Evolutionary conservation across 2,329 filamentous ascomycete genomes (phyloP), one percentile per base, ranked within the genome.

Genomic region (Berkeleyomyces rouxiae): DNA sequence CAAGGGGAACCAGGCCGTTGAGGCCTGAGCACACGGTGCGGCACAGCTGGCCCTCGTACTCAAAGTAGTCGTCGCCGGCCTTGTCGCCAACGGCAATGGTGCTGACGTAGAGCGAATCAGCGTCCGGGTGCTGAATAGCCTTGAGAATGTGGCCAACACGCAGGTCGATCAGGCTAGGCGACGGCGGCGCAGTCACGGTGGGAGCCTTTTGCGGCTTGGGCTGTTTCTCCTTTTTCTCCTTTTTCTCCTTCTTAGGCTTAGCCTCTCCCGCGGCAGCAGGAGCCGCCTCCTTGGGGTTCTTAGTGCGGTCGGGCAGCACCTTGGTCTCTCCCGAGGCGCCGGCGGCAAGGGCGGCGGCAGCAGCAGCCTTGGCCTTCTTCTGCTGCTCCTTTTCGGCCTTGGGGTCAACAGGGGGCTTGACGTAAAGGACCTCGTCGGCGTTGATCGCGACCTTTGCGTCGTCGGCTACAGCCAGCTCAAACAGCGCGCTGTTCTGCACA

Each of bases 91-190:
- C 90, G 67, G 90, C 90, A 70, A 99, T 95, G 61, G 91, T 97
- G 66, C 88, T 95, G 65, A 99, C 93, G 75, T 85, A 99, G 61
- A 99, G 82, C 10, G 88, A 95, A 77, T 99, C 93, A 67, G 93
- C 93, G 70, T 99, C 95, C 61, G 93, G 93, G 78, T 99, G 93
- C 74, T 90, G 87, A 75, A 93, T 82, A 60, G 91, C 91, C 76
- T 96, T 95, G 71, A 99, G 85, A 69, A 99, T 96, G 78, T 97
- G 93, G 65, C 93, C 93, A 65, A 99, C 92, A 67, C 93, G 86
- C 60, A 99, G 85, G 73, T 99, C 93, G 72, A 99, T 96, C 65
- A 96, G 82, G 64, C 82, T 79, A 2, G 93, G 93, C 1, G 89
- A 88, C 4, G 90, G 83, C 1, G 89, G 87, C 10, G 90, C 86